Evolutionary conservation across 768 basidiomycete genomes (phyloP).

Genomic region (Kwoniella europaea): DNA sequence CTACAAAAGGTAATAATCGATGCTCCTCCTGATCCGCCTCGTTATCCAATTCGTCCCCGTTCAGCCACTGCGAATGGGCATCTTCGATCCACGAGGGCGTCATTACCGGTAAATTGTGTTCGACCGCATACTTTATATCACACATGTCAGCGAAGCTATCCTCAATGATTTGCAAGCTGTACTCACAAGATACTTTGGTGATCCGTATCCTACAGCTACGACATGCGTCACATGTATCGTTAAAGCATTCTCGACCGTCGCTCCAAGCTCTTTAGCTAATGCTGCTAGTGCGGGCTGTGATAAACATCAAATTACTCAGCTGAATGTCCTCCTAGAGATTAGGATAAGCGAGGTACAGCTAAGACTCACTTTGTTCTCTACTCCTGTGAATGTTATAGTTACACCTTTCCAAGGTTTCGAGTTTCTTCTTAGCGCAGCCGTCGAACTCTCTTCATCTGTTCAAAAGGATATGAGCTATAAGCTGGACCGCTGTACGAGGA

Average conservation of each 20-base stretch:
- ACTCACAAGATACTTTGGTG: conserved; percentile 79
- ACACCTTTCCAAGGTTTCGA: conserved; percentile 42
- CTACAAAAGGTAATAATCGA: conserved; percentile 75
- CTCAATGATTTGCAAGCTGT: background rate
- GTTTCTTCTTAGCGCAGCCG: conserved; percentile 29
- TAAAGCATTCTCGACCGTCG: conserved; percentile 69
- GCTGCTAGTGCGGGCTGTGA: conserved; percentile 71
- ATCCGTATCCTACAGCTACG: conserved; percentile 76
- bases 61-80: conserved; percentile 73
- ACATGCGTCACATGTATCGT: conserved; percentile 89
- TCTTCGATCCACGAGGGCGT: conserved; percentile 76
- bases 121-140: conserved; percentile 72
- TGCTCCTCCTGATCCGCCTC: conserved; percentile 65
- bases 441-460: conserved; percentile 40
- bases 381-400: conserved; percentile 47
- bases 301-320: conserved; percentile 3
- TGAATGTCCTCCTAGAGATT: too few relatives aligned
- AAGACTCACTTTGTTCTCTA: conserved; percentile 44
- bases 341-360: background rate
- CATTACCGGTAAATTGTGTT: conserved; percentile 79
- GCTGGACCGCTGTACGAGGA: too few relatives aligned
- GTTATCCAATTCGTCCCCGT: conserved; percentile 77
- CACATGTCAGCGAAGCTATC: conserved; percentile 13
- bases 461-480: background rate
- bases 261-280: conserved; percentile 81